These are phyloP conservation scores for Penicillium sp. DNA, from an alignment of 2,329 filamentous ascomycete genomes.

Conservation along the genomic window DNA sequence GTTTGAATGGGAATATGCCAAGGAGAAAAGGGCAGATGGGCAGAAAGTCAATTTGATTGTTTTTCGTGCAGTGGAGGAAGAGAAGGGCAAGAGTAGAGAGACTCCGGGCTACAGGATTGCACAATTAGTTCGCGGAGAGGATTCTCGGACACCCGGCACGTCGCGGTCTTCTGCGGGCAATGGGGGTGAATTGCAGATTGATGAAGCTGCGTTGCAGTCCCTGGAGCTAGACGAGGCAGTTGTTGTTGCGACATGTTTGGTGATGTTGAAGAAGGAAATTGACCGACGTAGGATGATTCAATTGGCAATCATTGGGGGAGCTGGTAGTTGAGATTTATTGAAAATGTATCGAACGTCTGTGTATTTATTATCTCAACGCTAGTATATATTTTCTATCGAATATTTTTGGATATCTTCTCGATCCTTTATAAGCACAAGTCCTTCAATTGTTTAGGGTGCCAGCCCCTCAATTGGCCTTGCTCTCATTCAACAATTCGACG, in stretches of 20 bases:
- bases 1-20: conserved; percentile 58
- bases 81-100: conserved; percentile 2
- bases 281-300: conserved; percentile 57
- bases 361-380: conserved; percentile 3
- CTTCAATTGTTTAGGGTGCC: conserved; percentile 1
- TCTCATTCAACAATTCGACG: conserved; percentile 27
- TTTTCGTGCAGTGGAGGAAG: conserved; percentile 18
- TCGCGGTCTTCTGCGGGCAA: conserved; percentile 40
- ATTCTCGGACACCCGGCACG: conserved; percentile 42
- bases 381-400: conserved; percentile 3
- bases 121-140: conserved; percentile 39
- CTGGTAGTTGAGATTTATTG: conserved; percentile 4
- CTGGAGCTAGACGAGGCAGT: conserved; percentile 47
- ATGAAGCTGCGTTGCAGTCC: conserved; percentile 39
- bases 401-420: neutral
- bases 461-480: conserved; percentile 7
- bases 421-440: neutral
- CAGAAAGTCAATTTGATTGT: conserved; percentile 30
- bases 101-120: conserved; percentile 31
- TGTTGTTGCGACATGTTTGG: conserved; percentile 55
- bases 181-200: conserved; percentile 52
- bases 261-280: conserved; percentile 66
- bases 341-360: neutral
- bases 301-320: conserved; percentile 43
- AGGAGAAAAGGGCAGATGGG: conserved; percentile 39